phyloP scores from a whole-genome alignment of 2,329 filamentous ascomycete species.

The Nemania abortiva region DNA sequence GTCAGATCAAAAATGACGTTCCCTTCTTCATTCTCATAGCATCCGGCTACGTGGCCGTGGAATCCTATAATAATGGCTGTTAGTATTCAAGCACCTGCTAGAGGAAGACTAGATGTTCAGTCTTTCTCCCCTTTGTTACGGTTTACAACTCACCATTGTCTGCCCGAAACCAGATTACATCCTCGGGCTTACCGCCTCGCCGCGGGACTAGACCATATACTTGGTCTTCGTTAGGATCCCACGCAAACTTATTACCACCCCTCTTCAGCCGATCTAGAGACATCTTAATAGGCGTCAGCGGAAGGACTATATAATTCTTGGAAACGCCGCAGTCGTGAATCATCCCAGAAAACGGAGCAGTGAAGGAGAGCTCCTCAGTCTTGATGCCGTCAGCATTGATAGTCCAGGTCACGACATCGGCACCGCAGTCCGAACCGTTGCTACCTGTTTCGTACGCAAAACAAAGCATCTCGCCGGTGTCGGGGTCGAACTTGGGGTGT shows the following conservation, averaged over 20 bases:
- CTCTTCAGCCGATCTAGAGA: slow-evolving; percentile 57
- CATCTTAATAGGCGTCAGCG: slow-evolving; percentile 62
- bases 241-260: slow-evolving; percentile 64
- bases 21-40: slow-evolving; percentile 61
- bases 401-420: slow-evolving; percentile 61
- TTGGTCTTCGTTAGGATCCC: slow-evolving; percentile 67
- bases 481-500: slow-evolving; percentile 65
- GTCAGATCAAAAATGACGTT: slow-evolving; percentile 60
- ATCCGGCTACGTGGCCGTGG: slow-evolving; percentile 62
- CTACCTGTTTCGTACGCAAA: slow-evolving; percentile 64
- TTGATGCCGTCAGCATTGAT: slow-evolving; percentile 58
- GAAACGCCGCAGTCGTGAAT: slow-evolving; percentile 64
- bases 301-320: slow-evolving; percentile 61
- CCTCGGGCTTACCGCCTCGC: slow-evolving; percentile 61
- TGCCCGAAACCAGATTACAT: slow-evolving; percentile 65
- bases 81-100: neutral
- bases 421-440: slow-evolving; percentile 57
- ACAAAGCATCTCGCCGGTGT: slow-evolving; percentile 64
- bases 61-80: slow-evolving; percentile 51
- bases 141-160: slow-evolving; percentile 59
- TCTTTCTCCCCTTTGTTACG: neutral
- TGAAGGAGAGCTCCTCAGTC: slow-evolving; percentile 62
- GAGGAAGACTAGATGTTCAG: neutral
- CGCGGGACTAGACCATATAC: slow-evolving; percentile 67
- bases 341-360: slow-evolving; percentile 65